Base-by-base conservation (phyloP, 2,329 filamentous ascomycete genomes). In the Colletotrichum eremochloae region DNA sequence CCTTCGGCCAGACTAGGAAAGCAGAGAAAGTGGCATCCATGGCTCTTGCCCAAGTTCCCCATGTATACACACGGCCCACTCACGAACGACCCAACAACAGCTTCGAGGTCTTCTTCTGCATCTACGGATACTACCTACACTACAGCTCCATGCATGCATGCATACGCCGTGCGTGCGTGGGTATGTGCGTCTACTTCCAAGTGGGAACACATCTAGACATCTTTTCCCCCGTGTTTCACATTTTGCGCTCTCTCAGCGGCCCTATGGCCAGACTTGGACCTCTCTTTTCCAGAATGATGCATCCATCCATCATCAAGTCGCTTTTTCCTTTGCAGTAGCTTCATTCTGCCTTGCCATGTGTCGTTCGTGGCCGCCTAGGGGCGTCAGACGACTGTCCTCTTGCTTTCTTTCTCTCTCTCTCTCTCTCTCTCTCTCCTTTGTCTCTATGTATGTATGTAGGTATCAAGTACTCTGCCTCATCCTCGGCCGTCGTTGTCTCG, bases 151-250 rank as follows among this genome's bases (percentile, higher is more conserved):
- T 52, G n/a, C 20, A 24, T 5, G 9, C 44, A 12, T n/a, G 20
- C n/a, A 29, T 50, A 42, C 31, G 58, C 42, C 58, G 20, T 31
- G 18, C 33, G 18, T 24, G 24, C 24, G 24, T 24, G 24, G 24
- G 24, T 24, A 24, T 24, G 20, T 31, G 18, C 33, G 18, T 52
- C 46, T 63, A 33, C 46, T 7, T 40, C 20, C 33, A 55, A 64
- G 48, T 55, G 50, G 48, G 38, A 53, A 33, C n/a, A 7, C 48
- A 40, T 44, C 24, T 50, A 44, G 29, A 55, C 38, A 56, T 1
- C 62, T 56, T 63, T 29, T 64, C 15, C 36, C 67, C 68, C 69
- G 69, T 68, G 69, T 71, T 71, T 71, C 69, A 58, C 44, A 60
- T 63, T 63, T 63, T 55, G 40, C 3, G 18, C 38, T 63, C 44